Percentiles rank a stretch among this genome's conserved stretches.
Evolutionary conservation across 441 rosid genomes (phyloP).

Genomic region (Monsonia emarginata): DNA sequence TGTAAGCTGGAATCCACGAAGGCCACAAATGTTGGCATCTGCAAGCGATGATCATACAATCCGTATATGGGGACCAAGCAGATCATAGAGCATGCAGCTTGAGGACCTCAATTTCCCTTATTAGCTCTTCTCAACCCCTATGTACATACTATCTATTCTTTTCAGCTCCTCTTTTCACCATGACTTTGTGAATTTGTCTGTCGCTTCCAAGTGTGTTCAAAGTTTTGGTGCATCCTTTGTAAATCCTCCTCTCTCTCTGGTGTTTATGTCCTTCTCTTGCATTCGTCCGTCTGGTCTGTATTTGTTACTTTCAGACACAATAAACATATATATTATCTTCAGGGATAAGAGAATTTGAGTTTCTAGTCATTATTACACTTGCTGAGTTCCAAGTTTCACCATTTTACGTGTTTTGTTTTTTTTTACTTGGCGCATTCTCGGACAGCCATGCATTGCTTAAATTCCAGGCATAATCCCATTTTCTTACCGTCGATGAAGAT

Average conservation of each 20-base stretch:
- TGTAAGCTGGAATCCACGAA: conserved; percentile 76
- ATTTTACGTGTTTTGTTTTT: no score
- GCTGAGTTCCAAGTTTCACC: no score
- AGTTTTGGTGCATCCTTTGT: conserved; percentile 28
- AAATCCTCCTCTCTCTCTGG: conserved; percentile 22
- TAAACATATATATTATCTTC: not conserved
- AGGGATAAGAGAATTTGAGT: not conserved
- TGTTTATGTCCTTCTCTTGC: not conserved
- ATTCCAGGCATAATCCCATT: no score
- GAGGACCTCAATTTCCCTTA: conserved; percentile 15
- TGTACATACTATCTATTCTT: conserved; percentile 18
- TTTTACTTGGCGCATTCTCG: no score
- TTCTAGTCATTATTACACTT: no score
- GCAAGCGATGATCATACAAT: conserved; percentile 81
- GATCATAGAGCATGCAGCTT: conserved; percentile 18
- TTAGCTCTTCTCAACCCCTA: not conserved
- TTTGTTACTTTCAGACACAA: not conserved
- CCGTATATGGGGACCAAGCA: conserved; percentile 68
- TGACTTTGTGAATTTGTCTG: conserved; percentile 20
- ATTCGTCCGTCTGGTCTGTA: not conserved
- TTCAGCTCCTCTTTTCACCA: conserved; percentile 20
- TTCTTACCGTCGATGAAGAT: no score
- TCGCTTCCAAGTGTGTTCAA: conserved; percentile 9
- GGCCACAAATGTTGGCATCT: conserved; percentile 73
- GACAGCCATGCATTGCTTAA: no score